These are phyloP conservation scores for Blastobotrys chiropterorum DNA, from an alignment of 805 yeast species.

Conservation along the genomic window DNA sequence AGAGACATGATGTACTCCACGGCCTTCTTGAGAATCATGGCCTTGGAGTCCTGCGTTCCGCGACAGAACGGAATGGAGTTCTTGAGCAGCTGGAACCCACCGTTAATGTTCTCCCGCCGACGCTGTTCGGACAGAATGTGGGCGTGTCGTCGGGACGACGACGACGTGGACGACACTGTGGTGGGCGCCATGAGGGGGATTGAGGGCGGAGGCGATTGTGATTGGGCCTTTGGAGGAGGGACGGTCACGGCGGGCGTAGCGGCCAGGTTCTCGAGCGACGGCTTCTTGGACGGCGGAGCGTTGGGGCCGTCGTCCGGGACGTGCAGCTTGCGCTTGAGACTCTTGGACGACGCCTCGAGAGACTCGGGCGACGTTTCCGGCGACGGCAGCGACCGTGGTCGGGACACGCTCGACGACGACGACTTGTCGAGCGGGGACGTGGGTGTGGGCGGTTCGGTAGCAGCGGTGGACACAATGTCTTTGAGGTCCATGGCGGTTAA, in stretches of 20 bases:
- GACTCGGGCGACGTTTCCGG: conserved; percentile 16
- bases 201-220: background rate
- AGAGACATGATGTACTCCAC: conserved; percentile 38
- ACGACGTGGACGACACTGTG: conserved; percentile 19
- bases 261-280: background rate
- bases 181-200: conserved; percentile 21
- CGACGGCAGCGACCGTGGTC: conserved; percentile 10
- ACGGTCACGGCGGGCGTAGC: background rate
- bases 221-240: background rate
- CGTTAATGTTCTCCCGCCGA: conserved; percentile 41
- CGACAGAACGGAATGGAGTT: conserved; percentile 37
- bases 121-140: conserved; percentile 43
- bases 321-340: background rate
- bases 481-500: conserved; percentile 16
- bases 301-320: background rate
- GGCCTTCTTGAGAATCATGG: conserved; percentile 37
- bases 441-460: conserved; percentile 14
- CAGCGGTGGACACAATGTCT: conserved; percentile 12
- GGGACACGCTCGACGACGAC: background rate
- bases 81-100: conserved; percentile 38
- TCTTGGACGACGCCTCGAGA: background rate
- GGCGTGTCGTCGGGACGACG: conserved; percentile 31
- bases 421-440: conserved; percentile 6
- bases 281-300: conserved; percentile 1
- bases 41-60: conserved; percentile 41